Evolutionary conservation across 2,329 filamentous ascomycete genomes (phyloP).

Genomic region (Beauveria australis): DNA sequence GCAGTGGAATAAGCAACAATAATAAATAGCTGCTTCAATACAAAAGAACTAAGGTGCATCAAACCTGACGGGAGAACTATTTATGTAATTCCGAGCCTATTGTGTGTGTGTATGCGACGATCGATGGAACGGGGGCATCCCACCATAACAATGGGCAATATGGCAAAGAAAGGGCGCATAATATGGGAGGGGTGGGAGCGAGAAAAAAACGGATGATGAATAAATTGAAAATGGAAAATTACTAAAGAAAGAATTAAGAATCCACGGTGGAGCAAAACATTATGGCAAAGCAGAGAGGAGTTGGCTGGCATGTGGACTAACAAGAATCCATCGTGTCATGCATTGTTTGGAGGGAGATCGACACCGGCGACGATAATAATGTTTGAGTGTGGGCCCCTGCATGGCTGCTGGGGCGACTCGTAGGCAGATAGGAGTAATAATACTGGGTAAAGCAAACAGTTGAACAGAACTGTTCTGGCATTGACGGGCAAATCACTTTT

Average conservation of each 20-base stretch:
- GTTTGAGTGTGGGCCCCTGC: conserved; percentile 17
- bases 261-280: background rate
- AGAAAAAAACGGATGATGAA: background rate
- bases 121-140: background rate
- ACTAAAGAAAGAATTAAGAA: background rate
- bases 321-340: background rate
- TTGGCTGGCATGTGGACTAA: conserved; percentile 1
- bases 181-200: background rate
- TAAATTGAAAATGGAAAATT: background rate
- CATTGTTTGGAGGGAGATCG: conserved; percentile 8
- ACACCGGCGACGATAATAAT: background rate
- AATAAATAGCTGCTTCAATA: background rate
- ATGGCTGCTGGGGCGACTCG: conserved; percentile 25
- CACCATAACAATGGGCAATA: background rate
- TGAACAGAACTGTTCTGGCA: too few species aligned
- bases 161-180: background rate
- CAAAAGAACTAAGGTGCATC: background rate
- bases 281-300: background rate
- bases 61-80: background rate
- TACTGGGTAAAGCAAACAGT: too few species aligned
- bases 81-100: background rate
- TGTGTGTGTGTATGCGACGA: background rate
- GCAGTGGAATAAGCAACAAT: conserved; percentile 61
- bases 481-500: too few species aligned
- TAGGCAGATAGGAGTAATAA: background rate